These are phyloP conservation scores for Bryopsis sp. DNA, from an alignment of 139 green algal genomes.

Conservation along the genomic window DNA sequence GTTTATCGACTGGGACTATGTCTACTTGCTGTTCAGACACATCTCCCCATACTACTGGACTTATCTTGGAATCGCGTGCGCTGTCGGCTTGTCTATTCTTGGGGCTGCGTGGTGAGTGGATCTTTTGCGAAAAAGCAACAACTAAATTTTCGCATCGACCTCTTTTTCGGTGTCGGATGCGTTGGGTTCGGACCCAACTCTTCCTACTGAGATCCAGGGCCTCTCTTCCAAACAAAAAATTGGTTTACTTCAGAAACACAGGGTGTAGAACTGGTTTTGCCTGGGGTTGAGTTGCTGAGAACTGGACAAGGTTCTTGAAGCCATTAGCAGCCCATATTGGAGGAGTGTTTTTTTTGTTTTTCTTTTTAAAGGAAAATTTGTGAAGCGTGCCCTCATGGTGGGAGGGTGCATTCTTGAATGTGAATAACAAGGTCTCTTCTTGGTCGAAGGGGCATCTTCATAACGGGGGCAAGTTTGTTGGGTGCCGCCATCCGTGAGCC, in stretches of 20 bases:
- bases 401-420: neutral
- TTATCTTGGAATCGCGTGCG: slow-evolving; percentile 68
- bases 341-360: too few species aligned
- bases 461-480: slow-evolving; percentile 91
- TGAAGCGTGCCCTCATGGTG: neutral
- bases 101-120: slow-evolving; percentile 84
- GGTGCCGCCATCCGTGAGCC: slow-evolving; percentile 88
- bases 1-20: slow-evolving; percentile 73
- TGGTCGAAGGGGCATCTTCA: slow-evolving; percentile 98
- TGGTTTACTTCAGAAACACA: too few species aligned
- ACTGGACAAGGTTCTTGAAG: too few species aligned
- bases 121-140: neutral
- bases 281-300: neutral
- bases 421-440: too few species aligned
- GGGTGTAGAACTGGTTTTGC: too few species aligned
- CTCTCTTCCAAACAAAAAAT: neutral
- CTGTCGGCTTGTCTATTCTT: slow-evolving; percentile 85
- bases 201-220: neutral
- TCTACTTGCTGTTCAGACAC: slow-evolving; percentile 71
- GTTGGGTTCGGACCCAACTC: neutral
- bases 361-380: neutral
- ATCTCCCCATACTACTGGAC: slow-evolving; percentile 91
- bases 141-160: neutral
- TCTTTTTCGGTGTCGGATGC: too few species aligned
- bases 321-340: too few species aligned